Evolutionary conservation across 164 flowering plant species (phyloP).

Genomic region (Annona cherimola): DNA sequence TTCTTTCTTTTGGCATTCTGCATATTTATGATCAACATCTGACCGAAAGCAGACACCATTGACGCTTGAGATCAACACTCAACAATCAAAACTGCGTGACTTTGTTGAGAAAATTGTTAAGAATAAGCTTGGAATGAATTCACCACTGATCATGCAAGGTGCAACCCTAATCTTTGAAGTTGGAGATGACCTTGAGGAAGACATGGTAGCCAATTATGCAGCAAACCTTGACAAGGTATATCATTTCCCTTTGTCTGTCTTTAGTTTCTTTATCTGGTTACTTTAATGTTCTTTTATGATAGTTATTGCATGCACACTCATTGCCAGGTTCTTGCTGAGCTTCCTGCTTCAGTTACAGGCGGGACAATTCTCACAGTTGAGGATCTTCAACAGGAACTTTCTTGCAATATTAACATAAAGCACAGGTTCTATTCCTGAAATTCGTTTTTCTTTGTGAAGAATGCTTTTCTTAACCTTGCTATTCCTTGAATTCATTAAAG

Average conservation of each 20-base stretch:
- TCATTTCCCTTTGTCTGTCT: conserved; percentile 5
- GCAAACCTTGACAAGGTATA: conserved; percentile 83
- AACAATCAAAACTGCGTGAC: conserved; percentile 65
- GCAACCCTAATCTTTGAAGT: conserved; percentile 78
- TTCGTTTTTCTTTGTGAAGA: not conserved
- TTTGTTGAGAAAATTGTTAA: conserved; percentile 87
- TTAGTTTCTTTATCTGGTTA: not conserved
- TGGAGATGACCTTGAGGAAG: conserved; percentile 93
- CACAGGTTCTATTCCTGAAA: conserved; percentile 48
- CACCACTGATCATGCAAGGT: conserved; percentile 85
- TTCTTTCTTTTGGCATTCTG: not conserved
- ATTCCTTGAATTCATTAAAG: not conserved
- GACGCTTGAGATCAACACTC: conserved; percentile 71
- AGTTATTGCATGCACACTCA: conserved; percentile 1
- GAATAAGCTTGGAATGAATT: conserved; percentile 86
- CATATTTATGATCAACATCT: conserved; percentile 14
- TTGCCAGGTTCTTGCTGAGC: conserved; percentile 63
- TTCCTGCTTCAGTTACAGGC: conserved; percentile 70
- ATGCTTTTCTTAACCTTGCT: too few species aligned
- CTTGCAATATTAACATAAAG: conserved; percentile 76
- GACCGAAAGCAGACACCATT: conserved; percentile 64
- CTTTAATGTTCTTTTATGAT: not conserved
- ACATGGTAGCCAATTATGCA: conserved; percentile 59
- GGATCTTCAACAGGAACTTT: conserved; percentile 84
- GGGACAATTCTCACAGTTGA: conserved; percentile 76